phyloP scores from a whole-genome alignment of 192 early-diverging fungal species.

The Rhizoclosmatium sp. region DNA sequence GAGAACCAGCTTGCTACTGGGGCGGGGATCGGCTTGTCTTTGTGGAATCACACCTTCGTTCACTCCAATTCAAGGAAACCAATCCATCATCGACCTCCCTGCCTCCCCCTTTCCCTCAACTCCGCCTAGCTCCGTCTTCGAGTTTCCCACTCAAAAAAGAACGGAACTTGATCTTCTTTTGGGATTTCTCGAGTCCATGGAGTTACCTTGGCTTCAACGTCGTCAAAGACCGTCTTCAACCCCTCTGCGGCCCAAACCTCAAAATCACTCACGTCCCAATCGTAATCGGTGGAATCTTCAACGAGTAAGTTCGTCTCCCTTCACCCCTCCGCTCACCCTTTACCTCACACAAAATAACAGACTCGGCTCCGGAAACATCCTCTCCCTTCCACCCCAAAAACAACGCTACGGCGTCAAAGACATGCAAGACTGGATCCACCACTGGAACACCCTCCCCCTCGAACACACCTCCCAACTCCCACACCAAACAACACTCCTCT shows the following conservation, averaged over 20 bases:
- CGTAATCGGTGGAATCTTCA: constrained; percentile 37
- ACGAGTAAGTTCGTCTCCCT: constrained; percentile 2
- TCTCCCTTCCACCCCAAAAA: constrained; percentile 12
- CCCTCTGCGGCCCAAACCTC: constrained; percentile 14
- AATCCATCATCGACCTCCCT: background rate
- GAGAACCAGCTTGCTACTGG: constrained; percentile 28
- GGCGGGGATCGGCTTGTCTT: constrained; percentile 44
- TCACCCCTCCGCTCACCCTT: background rate
- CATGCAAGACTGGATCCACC: constrained; percentile 31
- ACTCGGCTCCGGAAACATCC: constrained; percentile 27
- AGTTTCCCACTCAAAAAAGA: constrained; percentile 5
- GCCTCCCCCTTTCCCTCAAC: constrained; percentile 12
- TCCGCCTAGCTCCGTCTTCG: background rate
- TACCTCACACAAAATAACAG: background rate
- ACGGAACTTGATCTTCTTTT: constrained; percentile 30
- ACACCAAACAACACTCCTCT: background rate
- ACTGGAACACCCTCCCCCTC: constrained; percentile 18
- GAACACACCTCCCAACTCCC: background rate
- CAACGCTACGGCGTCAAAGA: constrained; percentile 7
- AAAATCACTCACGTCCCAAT: constrained; percentile 25
- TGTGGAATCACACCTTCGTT: constrained; percentile 27
- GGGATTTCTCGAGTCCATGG: constrained; percentile 42
- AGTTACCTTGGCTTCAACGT: constrained; percentile 25
- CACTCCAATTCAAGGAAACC: background rate
- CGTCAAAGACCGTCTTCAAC: constrained; percentile 13